These are phyloP conservation scores for Trypanosoma congolense DNA, from an alignment of 208 protist genomes.

Conservation along the genomic window DNA sequence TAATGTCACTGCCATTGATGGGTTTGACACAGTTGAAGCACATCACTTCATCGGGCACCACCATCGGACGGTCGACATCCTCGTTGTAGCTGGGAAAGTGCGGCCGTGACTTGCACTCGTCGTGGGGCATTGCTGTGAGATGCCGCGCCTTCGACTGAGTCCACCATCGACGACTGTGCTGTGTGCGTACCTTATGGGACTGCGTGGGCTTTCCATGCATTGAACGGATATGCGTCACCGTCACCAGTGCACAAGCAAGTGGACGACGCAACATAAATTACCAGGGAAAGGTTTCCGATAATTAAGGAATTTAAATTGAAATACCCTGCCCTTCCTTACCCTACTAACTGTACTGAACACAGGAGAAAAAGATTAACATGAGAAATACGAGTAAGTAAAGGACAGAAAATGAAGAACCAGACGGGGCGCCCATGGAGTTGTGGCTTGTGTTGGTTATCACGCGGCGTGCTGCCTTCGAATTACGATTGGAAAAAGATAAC, in stretches of 20 bases:
- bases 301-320: not conserved
- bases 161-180: constrained; percentile 87
- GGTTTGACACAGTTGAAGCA: constrained; percentile 84
- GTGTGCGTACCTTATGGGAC: constrained; percentile 83
- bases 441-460: too few species aligned
- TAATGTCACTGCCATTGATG: constrained; percentile 59
- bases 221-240: constrained; percentile 10
- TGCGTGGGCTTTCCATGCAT: constrained; percentile 87
- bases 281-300: not conserved
- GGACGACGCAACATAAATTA: not conserved
- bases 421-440: too few species aligned
- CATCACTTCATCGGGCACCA: constrained; percentile 62
- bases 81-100: constrained; percentile 85
- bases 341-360: not conserved
- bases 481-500: too few species aligned
- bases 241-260: not conserved
- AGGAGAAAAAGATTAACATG: too few species aligned
- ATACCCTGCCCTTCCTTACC: not conserved
- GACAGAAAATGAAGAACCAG: too few species aligned
- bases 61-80: constrained; percentile 79
- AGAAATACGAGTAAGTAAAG: too few species aligned
- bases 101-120: constrained; percentile 67
- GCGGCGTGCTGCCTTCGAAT: too few species aligned
- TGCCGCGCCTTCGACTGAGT: constrained; percentile 86
- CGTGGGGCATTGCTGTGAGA: constrained; percentile 73